Conservation (phyloP, 2,329 filamentous ascomycete species). For the Dryadomyces quercivorus region DNA sequence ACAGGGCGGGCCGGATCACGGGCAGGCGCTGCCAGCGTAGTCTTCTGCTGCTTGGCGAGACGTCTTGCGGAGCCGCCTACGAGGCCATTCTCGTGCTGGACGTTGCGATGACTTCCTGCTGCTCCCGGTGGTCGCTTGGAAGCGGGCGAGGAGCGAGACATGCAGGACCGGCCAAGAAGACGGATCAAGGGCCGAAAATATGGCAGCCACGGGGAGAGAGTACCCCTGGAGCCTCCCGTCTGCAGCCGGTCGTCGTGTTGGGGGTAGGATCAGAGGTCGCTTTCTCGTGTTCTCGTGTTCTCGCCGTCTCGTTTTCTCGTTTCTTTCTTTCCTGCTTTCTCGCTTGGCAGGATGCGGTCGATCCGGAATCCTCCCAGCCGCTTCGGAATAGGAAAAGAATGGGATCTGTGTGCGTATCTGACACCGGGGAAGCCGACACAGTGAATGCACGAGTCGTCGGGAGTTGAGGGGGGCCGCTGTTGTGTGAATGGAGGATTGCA, state of each 20-base stretch:
- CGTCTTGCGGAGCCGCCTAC: slow-evolving; percentile 67
- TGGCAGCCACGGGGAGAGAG: too few relatives aligned
- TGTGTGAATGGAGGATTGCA: neutral
- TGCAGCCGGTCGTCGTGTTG: neutral
- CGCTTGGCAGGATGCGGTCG: too few relatives aligned
- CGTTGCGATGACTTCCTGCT: slow-evolving; percentile 50
- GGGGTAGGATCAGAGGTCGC: too few relatives aligned
- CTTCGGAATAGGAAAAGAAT: too few relatives aligned
- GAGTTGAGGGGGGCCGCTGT: neutral
- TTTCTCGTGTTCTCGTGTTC: too few relatives aligned
- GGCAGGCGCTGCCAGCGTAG: slow-evolving; percentile 25
- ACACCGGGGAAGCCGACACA: neutral
- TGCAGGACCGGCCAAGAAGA: slow-evolving; percentile 34
- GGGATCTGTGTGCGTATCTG: too few relatives aligned
- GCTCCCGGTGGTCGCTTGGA: slow-evolving; percentile 51
- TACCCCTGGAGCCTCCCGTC: neutral
- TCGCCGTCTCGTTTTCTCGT: too few relatives aligned
- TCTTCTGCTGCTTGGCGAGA: slow-evolving; percentile 18
- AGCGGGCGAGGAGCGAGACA: slow-evolving; percentile 48
- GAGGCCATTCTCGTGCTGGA: slow-evolving; percentile 77
- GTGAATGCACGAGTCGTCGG: neutral
- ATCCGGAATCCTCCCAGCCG: too few relatives aligned
- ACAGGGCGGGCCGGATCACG: slow-evolving; percentile 3
- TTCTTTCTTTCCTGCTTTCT: too few relatives aligned
- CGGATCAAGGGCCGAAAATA: neutral